Conservation (phyloP, 2,329 filamentous ascomycete species). For the Beauveria sp. region DNA sequence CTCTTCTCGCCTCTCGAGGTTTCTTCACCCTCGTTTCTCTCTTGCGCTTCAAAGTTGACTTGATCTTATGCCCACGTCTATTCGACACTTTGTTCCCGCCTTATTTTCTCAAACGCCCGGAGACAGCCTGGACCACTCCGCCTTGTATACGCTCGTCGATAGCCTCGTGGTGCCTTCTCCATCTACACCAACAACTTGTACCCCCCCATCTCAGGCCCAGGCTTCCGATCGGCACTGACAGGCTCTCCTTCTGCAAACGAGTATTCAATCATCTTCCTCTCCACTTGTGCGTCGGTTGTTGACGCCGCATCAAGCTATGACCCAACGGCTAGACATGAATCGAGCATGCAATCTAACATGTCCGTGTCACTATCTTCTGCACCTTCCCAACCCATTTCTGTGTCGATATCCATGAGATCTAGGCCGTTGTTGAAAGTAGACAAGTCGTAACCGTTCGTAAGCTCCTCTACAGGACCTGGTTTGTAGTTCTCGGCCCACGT, state of each 20-base stretch:
- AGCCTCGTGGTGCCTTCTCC: background rate
- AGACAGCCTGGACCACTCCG: background rate
- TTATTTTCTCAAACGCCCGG: background rate
- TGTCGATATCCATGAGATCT: constrained; percentile 54
- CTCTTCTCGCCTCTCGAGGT: background rate
- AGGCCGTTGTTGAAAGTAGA: constrained; percentile 39
- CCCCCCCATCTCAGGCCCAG: too few relatives aligned
- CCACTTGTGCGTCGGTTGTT: background rate
- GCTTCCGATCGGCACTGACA: background rate
- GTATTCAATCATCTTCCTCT: too few relatives aligned
- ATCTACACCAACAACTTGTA: background rate
- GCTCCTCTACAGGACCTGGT: constrained; percentile 20
- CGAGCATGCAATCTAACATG: constrained; percentile 48
- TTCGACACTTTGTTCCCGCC: too few relatives aligned
- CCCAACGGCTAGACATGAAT: constrained; percentile 45
- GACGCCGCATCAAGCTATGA: constrained; percentile 19
- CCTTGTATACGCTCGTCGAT: background rate
- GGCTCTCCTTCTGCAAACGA: too few relatives aligned
- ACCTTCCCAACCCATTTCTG: constrained; percentile 55
- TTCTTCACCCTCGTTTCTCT: background rate
- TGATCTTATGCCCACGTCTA: too few relatives aligned
- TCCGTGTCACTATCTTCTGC: constrained; percentile 43
- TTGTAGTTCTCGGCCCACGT: constrained; percentile 39
- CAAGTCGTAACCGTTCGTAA: constrained; percentile 27
- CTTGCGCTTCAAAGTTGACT: background rate